Base-by-base conservation (phyloP, 768 basidiomycete genomes). In the Suillus cothurnatus region DNA sequence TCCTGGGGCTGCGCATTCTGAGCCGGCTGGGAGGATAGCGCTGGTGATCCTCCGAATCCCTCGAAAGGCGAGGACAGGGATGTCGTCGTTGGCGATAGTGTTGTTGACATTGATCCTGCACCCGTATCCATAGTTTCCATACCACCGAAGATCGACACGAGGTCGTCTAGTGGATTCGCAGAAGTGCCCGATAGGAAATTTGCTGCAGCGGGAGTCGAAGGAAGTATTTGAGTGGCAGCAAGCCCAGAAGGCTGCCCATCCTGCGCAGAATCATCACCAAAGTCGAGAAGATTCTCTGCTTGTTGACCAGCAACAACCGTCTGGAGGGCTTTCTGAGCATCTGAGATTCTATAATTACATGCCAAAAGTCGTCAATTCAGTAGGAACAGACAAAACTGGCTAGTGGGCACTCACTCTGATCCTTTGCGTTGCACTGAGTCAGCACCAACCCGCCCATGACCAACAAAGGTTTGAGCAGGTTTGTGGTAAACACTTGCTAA, bases 401-500 rank as follows among this genome's bases (percentile, higher is more conserved):
- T 31, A 60, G 31, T 61, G 57, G 64, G 34, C 1, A 80, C 88
- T 43, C 65, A 90, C 88, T 89, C 89, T 62, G 76, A 70, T 63
- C 81, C 86, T 76, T 84, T 89, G 70, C 83, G 81, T 68, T 88
- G 86, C 69, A 96, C 81, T 7, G 91, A 82, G 69, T 95, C 94
- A 0, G 88, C 93, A 9, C 94, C 91, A 64, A 98, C 82, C 57
- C 96, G 85, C 9, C 97, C 97, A 68, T 88, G 88, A 0, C 97
- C 97, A 63, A 99, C 87, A 72, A 99, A 99, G 0, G 97, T 98
- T 74, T 95, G 93, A 41, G 89, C 89, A 0, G 97, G 97, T 76
- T 97, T 98, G 80, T 99, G 97, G 74, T 99, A 99, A 2, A 97
- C 95, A 73, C 95, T 97, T 6, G 95, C 94, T 23, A 99, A 80